Evolutionary conservation across 129 eudicot genomes (phyloP).

Genomic region (Centrapalus pauciflorus): DNA sequence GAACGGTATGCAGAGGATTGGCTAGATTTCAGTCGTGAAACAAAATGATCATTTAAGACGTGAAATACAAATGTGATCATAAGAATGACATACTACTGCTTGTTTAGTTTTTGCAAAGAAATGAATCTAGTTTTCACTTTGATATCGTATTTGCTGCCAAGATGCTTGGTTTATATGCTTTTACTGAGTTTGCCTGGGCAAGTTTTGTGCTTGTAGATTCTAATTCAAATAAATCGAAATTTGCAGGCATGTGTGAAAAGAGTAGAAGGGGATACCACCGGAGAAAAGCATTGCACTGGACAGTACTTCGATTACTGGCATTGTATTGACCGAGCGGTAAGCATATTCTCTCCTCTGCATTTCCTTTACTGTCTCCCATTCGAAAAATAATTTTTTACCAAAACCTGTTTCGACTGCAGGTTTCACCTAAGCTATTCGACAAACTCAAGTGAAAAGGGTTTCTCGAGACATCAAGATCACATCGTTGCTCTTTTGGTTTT

Average conservation of each 20-base stretch:
- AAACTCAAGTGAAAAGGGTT: conserved; percentile 30
- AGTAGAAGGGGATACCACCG: conserved; percentile 40
- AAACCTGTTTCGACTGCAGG: conserved; percentile 20
- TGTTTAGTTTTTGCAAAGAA: too few species aligned
- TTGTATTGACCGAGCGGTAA: conserved; percentile 48
- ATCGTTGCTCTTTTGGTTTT: conserved; percentile 8
- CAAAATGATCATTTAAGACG: too few species aligned
- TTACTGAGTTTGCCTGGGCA: neutral
- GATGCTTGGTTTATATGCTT: neutral
- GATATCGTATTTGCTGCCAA: too few species aligned
- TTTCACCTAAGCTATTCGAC: conserved; percentile 38
- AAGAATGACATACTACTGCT: too few species aligned
- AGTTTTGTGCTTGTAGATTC: neutral
- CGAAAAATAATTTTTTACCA: neutral
- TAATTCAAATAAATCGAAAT: neutral
- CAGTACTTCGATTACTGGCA: conserved; percentile 51
- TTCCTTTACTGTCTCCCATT: neutral
- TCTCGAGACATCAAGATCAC: neutral
- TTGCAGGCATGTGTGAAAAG: conserved; percentile 41
- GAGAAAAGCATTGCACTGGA: conserved; percentile 51
- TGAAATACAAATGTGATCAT: too few species aligned
- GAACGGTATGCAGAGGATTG: too few species aligned
- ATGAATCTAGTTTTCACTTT: too few species aligned
- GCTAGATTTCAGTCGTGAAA: too few species aligned
- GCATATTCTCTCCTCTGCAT: neutral